phyloP scores from a whole-genome alignment of 768 basidiomycete species.

The Tulasnella sp. region DNA sequence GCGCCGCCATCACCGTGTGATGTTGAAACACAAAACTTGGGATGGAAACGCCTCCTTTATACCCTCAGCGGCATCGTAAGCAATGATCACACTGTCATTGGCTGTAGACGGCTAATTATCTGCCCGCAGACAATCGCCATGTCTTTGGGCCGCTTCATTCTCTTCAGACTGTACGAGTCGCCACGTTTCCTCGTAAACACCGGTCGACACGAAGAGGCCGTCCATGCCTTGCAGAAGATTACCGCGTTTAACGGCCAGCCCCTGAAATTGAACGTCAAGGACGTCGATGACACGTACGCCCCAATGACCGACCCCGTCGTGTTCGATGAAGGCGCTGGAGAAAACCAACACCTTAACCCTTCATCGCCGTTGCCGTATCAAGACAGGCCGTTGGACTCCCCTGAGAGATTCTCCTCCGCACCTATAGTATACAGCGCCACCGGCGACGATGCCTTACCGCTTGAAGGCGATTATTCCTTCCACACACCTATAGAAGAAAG shows the following conservation, averaged over 20 bases:
- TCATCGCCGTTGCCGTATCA: background rate
- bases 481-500: conserved; percentile 20
- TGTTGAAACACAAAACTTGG: conserved; percentile 55
- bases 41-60: conserved; percentile 80
- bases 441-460: background rate
- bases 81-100: conserved; percentile 18
- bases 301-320: background rate
- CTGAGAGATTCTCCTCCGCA: background rate
- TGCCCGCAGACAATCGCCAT: conserved; percentile 61
- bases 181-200: conserved; percentile 87
- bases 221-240: conserved; percentile 72
- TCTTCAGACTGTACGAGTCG: conserved; percentile 90
- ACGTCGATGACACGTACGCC: conserved; percentile 40
- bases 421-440: background rate
- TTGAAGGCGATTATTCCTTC: conserved; percentile 21
- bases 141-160: conserved; percentile 74
- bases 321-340: background rate
- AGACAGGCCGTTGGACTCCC: background rate
- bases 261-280: conserved; percentile 51
- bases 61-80: conserved; percentile 72
- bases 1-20: conserved; percentile 39
- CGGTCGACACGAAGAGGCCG: conserved; percentile 70
- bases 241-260: conserved; percentile 74
- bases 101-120: background rate
- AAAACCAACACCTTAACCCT: background rate